Conservation (phyloP, 2,329 filamentous ascomycete species). For the Aschersonia sp. region DNA sequence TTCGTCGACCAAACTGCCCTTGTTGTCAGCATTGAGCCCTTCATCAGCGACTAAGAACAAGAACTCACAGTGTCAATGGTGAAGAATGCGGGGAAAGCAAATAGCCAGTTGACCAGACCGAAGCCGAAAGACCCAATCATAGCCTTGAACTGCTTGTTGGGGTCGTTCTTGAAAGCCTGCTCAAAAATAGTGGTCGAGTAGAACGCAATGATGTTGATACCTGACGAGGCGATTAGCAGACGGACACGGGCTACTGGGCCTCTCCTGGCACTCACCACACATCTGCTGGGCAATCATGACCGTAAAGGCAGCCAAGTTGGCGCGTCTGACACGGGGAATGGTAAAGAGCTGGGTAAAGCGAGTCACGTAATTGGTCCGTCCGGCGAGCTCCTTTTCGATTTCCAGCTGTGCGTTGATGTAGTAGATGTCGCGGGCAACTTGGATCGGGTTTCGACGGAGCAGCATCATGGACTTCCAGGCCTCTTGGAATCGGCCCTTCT, state of each 20-base stretch:
- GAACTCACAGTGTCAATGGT: constrained; percentile 42
- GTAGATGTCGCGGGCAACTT: constrained; percentile 46
- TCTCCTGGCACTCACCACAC: constrained; percentile 24
- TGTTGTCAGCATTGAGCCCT: neutral
- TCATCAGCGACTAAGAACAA: neutral
- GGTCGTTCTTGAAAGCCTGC: constrained; percentile 37
- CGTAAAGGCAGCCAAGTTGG: constrained; percentile 60
- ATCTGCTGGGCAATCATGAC: constrained; percentile 72
- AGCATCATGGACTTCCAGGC: constrained; percentile 41
- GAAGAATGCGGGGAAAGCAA: constrained; percentile 51
- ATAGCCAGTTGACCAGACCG: constrained; percentile 46
- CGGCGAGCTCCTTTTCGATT: constrained; percentile 22
- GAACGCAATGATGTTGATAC: constrained; percentile 58
- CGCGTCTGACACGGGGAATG: constrained; percentile 52
- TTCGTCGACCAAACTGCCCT: constrained; percentile 38
- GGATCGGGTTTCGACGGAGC: constrained; percentile 37
- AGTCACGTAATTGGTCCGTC: constrained; percentile 24
- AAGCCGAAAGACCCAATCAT: constrained; percentile 32
- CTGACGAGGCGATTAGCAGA: neutral
- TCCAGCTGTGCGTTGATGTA: constrained; percentile 31
- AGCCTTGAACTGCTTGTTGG: constrained; percentile 27
- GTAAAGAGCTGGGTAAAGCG: constrained; percentile 50
- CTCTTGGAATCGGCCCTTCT: constrained; percentile 44
- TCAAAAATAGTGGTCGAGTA: constrained; percentile 51
- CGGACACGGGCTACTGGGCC: too few relatives aligned